These are phyloP conservation scores for Fraxinus velutina DNA, from an alignment of 305 asterid genomes.

Conservation along the genomic window DNA sequence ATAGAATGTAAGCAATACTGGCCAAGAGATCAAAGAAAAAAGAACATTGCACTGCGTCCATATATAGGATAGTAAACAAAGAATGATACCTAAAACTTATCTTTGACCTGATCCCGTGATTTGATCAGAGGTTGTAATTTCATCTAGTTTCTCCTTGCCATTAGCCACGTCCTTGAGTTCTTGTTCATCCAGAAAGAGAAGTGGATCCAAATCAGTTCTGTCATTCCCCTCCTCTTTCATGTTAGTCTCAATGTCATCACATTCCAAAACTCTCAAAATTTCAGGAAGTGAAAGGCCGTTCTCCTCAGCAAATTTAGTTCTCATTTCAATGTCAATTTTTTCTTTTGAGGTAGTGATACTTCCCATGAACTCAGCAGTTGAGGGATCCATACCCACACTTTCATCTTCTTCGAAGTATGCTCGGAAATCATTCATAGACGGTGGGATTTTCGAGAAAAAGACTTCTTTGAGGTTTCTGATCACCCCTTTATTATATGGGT, in stretches of 20 bases:
- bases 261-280: constrained; percentile 45
- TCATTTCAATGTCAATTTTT: constrained; percentile 65
- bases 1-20: neutral
- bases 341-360: constrained; percentile 45
- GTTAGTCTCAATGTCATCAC: constrained; percentile 36
- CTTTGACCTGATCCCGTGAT: constrained; percentile 11
- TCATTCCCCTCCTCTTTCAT: constrained; percentile 30
- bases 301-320: constrained; percentile 39
- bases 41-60: neutral
- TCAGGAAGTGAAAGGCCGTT: constrained; percentile 48
- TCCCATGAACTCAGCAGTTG: constrained; percentile 25
- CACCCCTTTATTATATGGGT: constrained; percentile 67
- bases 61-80: neutral
- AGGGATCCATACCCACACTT: constrained; percentile 21
- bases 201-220: constrained; percentile 19
- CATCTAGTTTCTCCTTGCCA: constrained; percentile 23
- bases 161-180: constrained; percentile 29
- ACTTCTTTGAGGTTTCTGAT: constrained; percentile 54
- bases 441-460: constrained; percentile 49
- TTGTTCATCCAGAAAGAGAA: constrained; percentile 29
- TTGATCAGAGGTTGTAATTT: constrained; percentile 24
- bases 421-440: constrained; percentile 54
- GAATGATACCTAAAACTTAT: constrained; percentile 25
- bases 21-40: neutral
- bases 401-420: constrained; percentile 49